Conservation (phyloP, 2,329 filamentous ascomycete species). For the Penicillium olsonii region DNA sequence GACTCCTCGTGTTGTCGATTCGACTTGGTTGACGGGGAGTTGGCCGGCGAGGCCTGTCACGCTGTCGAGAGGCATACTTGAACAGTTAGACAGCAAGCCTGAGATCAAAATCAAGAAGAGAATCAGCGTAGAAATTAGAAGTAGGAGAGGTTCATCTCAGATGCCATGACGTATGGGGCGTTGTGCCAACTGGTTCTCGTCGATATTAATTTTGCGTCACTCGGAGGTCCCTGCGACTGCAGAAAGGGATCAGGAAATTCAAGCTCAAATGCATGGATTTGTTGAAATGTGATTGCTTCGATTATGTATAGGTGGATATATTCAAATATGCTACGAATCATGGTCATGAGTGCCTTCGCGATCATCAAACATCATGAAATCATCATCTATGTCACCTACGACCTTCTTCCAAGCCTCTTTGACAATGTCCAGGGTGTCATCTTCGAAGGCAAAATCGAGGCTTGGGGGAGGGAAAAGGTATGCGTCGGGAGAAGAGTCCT, state of each 20-base stretch:
- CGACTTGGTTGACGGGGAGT: conserved; percentile 20
- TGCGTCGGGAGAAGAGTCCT: conserved; percentile 43
- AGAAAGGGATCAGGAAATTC: too few relatives aligned
- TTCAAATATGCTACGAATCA: conserved; percentile 22
- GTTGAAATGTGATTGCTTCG: neutral
- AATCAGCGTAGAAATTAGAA: neutral
- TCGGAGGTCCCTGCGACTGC: neutral
- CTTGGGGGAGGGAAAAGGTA: conserved; percentile 61
- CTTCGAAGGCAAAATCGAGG: conserved; percentile 72
- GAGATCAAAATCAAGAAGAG: neutral
- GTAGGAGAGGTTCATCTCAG: conserved; percentile 16
- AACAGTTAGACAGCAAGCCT: too few relatives aligned
- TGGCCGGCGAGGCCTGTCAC: conserved; percentile 24
- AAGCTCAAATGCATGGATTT: too few relatives aligned
- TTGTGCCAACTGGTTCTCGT: conserved; percentile 19
- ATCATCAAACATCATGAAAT: conserved; percentile 79
- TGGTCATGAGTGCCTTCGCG: conserved; percentile 64
- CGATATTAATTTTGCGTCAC: conserved; percentile 20
- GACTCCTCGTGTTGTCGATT: conserved; percentile 11
- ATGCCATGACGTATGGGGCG: conserved; percentile 28
- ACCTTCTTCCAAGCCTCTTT: conserved; percentile 69
- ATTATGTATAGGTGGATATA: conserved; percentile 3
- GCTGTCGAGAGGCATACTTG: conserved; percentile 34
- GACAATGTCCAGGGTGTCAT: conserved; percentile 67
- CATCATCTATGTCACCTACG: conserved; percentile 52